Evolutionary conservation across 257 asterid species (phyloP), one percentile per base, ranked within the genome.

Genomic region (Hygrophila difformis): DNA sequence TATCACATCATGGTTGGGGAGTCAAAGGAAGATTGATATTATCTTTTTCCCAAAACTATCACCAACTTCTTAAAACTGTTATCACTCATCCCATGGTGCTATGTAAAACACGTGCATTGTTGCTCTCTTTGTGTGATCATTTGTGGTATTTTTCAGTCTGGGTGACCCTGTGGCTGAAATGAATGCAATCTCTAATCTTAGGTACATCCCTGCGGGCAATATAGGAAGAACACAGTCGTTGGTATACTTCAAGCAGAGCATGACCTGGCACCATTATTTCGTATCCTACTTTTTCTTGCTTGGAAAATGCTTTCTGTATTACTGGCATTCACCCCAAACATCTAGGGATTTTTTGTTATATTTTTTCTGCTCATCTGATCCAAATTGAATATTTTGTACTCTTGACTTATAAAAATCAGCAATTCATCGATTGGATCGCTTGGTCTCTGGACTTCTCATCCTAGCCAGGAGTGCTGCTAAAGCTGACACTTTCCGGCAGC

Each of bases 151-250:
- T 38, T 44, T 44, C 43, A 33, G 36, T 28, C 3, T 23, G 49
- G 18, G 22, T 42, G 53, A 53, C 33, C 48, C 24, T 29, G 18
- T 40, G 43, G 43, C 21, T 47, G 31, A 12, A 51, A 42, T 20
- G 39, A 43, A 51, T 5, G 23, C 22, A 44, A 13, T 49, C 49
- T 56, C 39, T 55, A 8, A 50, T 51, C 36, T 57, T 45, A 86
- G 98, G 98, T 91, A 54, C 98, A 91, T 61, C 93, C 98, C 9
- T 91, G 98, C 65, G 98, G 98, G 39, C 96, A 91, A 67, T 91
- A 91, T 61, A 86, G 98, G 53, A 91, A 91, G 76, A 91, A 91
- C 68, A 91, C 98, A 2, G 58, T 86, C 33, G 76, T 86, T 29
- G 98, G 98, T 52, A 83, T 91, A 54, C 94, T 91, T 67, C 69